Base-by-base conservation (phyloP, 2,329 filamentous ascomycete species). In the Microsporum canis region DNA sequence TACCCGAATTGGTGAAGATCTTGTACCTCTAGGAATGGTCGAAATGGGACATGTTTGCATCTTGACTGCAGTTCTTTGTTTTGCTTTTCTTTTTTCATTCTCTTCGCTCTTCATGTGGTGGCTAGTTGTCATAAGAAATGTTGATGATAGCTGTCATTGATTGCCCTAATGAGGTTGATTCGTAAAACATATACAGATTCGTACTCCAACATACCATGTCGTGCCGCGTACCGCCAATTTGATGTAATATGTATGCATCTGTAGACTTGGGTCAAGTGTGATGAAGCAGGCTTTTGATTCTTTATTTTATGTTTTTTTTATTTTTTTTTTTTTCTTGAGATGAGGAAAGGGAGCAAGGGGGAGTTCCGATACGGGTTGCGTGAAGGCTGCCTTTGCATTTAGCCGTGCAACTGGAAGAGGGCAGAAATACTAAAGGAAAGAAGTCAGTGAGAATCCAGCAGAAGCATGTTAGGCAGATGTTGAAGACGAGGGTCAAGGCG, bases 401-500 rank as follows among this genome's bases (percentile, higher is more conserved):
- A 75, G 66, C 83, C 82, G 66, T 87, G 84, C 71, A 77, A 67
- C 61, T 88, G 86, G 74, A 89, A 90, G 8, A 65, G 62, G 17
- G 62, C 59, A 33, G 64, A 64, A 45, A 65, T 63, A 51, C 64
- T 62, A 41, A 31, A 51, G 51, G 39, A 55, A 53, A n/a, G 27
- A 43, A 57, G 55, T 57, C 60, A 64, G 59, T 23, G n/a, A 39
- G 57, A 10, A 7, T 23, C 10, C 39, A 23, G 17, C 17, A 23
- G 17, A 23, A 23, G 17, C 17, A 23, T 23, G 17, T 23, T 23
- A 23, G 17, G 17, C 51, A 5, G 29, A 17, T 36, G 31, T n/a
- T 55, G 31, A 36, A 31, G 51, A 47, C 10, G 17, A 47, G 51
- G 29, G 31, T 34, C 17, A 31, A 4, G 51, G 14, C 2, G 33